Conservation (phyloP, 2,329 filamentous ascomycete genomes). For the Clarireedia hainanense region DNA sequence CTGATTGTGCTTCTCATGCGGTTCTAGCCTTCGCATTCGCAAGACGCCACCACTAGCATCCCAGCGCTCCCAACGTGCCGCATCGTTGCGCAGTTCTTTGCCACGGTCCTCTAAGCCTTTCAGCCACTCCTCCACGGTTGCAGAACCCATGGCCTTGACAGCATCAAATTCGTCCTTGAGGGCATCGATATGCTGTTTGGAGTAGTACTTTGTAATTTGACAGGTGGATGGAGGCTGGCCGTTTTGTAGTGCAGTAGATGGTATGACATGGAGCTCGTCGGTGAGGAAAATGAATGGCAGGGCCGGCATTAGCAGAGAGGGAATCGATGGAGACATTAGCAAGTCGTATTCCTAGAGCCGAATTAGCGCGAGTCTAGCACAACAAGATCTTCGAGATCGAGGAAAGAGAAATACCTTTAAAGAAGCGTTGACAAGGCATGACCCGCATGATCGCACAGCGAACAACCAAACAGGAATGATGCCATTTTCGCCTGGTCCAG, state of each 20-base stretch:
- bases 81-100: conserved; percentile 50
- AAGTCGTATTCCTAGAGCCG: conserved; percentile 58
- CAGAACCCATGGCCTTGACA: conserved; percentile 57
- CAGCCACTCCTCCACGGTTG: conserved; percentile 67
- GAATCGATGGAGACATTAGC: conserved; percentile 51
- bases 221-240: conserved; percentile 39
- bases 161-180: conserved; percentile 55
- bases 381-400: neutral
- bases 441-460: conserved; percentile 55
- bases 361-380: conserved; percentile 18
- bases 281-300: conserved; percentile 63
- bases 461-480: conserved; percentile 66
- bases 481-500: conserved; percentile 53
- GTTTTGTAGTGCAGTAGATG: conserved; percentile 46
- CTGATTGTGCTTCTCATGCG: conserved; percentile 9
- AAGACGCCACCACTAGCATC: conserved; percentile 32
- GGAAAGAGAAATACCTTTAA: conserved; percentile 49
- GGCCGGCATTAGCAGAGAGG: conserved; percentile 56
- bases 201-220: conserved; percentile 59
- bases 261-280: conserved; percentile 50
- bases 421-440: conserved; percentile 53
- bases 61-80: conserved; percentile 70
- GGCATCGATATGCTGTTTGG: conserved; percentile 51
- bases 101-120: conserved; percentile 64
- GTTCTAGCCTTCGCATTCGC: conserved; percentile 17